Evolutionary conservation across 2,329 filamentous ascomycete genomes (phyloP).

Genomic region (Drechslerella coelobrocha): DNA sequence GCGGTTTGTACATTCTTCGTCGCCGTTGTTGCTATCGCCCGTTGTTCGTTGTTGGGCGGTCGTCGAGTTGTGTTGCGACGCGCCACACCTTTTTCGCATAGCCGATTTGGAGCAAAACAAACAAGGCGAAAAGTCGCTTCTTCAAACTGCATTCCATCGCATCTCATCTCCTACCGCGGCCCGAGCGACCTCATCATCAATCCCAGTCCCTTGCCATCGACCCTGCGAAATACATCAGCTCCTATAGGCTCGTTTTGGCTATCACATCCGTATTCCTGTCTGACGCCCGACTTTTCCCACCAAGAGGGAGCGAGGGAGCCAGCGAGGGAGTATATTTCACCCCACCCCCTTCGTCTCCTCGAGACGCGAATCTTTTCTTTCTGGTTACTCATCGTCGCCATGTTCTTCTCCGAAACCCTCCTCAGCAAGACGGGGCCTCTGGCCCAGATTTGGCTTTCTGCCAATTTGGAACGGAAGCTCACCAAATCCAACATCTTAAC

Average conservation of each 20-base stretch:
- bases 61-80: slow-evolving; percentile 16
- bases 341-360: slow-evolving; percentile 33
- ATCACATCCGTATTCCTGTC: too few relatives aligned
- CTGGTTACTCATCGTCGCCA: slow-evolving; percentile 58
- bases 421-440: slow-evolving; percentile 96
- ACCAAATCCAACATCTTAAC: slow-evolving; percentile 96
- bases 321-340: slow-evolving; percentile 5
- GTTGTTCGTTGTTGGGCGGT: slow-evolving; percentile 14
- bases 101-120: slow-evolving; percentile 16
- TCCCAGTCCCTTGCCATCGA: too few relatives aligned
- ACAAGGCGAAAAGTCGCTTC: slow-evolving; percentile 34
- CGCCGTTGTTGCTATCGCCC: slow-evolving; percentile 20
- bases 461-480: slow-evolving; percentile 97
- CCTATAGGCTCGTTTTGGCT: too few relatives aligned
- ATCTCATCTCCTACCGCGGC: slow-evolving; percentile 14
- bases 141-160: slow-evolving; percentile 6
- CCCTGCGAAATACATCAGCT: too few relatives aligned
- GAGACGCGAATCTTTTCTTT: slow-evolving; percentile 33
- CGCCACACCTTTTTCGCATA: slow-evolving; percentile 39
- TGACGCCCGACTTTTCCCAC: too few relatives aligned
- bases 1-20: too few relatives aligned
- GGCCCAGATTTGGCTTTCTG: slow-evolving; percentile 96
- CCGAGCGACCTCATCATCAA: slow-evolving; percentile 6
- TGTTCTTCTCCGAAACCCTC: slow-evolving; percentile 98
- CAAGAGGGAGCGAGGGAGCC: too few relatives aligned